phyloP scores from a whole-genome alignment of 805 yeast species.

The Teunomyces funiuensis region DNA sequence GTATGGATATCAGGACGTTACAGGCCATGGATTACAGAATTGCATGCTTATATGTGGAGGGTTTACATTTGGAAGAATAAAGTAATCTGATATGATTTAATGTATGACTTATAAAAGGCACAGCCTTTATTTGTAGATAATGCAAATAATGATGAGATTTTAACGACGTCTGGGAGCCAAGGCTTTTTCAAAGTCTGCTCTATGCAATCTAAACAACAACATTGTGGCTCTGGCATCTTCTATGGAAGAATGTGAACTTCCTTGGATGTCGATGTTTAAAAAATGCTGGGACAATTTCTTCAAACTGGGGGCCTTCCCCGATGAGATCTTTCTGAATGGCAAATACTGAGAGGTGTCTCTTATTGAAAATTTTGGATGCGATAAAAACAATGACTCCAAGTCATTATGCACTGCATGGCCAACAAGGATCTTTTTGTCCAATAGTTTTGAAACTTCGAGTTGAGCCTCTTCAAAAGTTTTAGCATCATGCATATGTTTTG shows the following conservation, averaged over 20 bases:
- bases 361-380: conserved; percentile 62
- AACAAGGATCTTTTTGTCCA: conserved; percentile 60
- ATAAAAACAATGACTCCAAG: conserved; percentile 60
- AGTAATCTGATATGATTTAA: not conserved
- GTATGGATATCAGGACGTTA: conserved; percentile 18
- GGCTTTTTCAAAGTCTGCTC: conserved; percentile 55
- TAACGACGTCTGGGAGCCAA: conserved; percentile 2
- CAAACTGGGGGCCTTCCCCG: conserved; percentile 72
- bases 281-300: conserved; percentile 62
- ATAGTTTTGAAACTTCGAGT: conserved; percentile 47
- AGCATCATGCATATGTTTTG: conserved; percentile 68
- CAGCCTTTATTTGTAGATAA: conserved; percentile 1
- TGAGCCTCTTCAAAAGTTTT: conserved; percentile 69
- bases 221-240: conserved; percentile 90
- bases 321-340: conserved; percentile 57
- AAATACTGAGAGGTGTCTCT: conserved; percentile 73
- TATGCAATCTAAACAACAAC: conserved; percentile 67
- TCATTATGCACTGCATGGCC: conserved; percentile 89
- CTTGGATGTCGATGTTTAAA: conserved; percentile 63
- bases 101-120: conserved; percentile 4
- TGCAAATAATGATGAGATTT: not conserved
- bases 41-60: conserved; percentile 37
- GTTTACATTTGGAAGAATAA: conserved; percentile 33
- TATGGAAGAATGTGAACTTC: conserved; percentile 78
- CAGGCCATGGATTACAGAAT: conserved; percentile 39